Evolutionary conservation across 2,329 filamentous ascomycete genomes (phyloP).

Genomic region (Pestalotiopsis sp.): DNA sequence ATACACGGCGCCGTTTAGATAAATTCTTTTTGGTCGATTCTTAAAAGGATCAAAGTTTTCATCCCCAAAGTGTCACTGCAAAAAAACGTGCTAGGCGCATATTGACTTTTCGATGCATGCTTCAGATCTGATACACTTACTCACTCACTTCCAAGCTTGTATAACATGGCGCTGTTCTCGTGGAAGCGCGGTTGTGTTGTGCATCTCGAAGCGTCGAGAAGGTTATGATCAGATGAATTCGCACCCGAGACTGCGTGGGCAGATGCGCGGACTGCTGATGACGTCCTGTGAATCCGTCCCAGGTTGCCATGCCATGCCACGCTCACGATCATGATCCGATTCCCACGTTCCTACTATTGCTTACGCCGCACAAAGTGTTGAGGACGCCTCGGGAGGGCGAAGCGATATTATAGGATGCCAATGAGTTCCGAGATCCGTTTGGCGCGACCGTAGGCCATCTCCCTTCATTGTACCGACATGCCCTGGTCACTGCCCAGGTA

Average conservation of each 20-base stretch:
- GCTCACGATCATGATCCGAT: not conserved
- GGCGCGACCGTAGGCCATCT: not conserved
- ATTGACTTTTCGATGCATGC: not conserved
- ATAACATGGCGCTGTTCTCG: not conserved
- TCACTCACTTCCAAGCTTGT: not conserved
- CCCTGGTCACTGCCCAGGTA: not conserved
- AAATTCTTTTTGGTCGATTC: no score
- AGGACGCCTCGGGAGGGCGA: not conserved
- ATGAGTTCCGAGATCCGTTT: not conserved
- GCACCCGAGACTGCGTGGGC: not conserved
- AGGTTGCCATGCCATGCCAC: not conserved
- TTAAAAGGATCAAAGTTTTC: no score
- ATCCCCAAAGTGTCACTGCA: not conserved
- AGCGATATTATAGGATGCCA: constrained; percentile 1
- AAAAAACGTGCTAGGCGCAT: not conserved
- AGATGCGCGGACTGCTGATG: not conserved
- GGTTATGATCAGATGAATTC: not conserved
- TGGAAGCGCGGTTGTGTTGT: not conserved
- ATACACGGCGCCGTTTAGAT: no score
- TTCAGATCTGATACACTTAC: not conserved
- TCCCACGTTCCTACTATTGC: not conserved
- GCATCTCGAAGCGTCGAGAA: not conserved
- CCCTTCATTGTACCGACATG: not conserved
- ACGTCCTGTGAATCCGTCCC: not conserved
- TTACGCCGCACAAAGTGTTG: constrained; percentile 3